phyloP scores from a whole-genome alignment of 225 moss, liverwort and hornwort genomes.

The Climacium dendroides region DNA sequence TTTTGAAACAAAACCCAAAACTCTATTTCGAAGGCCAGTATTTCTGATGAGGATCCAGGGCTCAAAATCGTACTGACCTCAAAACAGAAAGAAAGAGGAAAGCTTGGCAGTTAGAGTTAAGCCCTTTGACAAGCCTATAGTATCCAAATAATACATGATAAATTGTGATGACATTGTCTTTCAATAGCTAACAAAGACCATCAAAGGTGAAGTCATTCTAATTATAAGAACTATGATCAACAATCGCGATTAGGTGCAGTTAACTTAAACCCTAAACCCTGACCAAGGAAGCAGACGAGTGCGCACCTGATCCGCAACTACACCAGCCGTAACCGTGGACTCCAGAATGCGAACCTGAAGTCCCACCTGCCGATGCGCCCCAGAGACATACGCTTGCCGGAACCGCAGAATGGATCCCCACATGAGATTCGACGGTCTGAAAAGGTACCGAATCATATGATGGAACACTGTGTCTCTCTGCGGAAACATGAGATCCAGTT shows the following conservation, averaged over 20 bases:
- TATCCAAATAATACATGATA: neutral
- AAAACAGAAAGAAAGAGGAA: neutral
- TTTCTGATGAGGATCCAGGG: neutral
- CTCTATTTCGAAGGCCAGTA: neutral
- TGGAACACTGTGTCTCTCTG: slow-evolving; percentile 52
- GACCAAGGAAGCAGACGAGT: neutral
- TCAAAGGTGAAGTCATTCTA: neutral
- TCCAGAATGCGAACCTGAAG: slow-evolving; percentile 69
- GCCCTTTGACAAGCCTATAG: too few species aligned
- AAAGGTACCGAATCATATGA: slow-evolving; percentile 52
- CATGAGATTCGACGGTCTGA: slow-evolving; percentile 56
- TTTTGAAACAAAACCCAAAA: neutral
- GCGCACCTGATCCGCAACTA: slow-evolving; percentile 43
- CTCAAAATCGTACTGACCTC: neutral
- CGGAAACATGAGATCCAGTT: slow-evolving; percentile 59
- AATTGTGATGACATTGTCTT: neutral
- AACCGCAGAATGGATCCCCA: slow-evolving; percentile 61
- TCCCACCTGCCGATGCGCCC: slow-evolving; percentile 44
- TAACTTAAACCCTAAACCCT: neutral
- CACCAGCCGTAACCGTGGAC: slow-evolving; percentile 8
- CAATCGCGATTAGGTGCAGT: neutral
- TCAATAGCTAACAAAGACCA: neutral
- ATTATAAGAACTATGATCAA: neutral
- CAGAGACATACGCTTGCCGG: slow-evolving; percentile 27
- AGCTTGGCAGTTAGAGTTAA: neutral